Base-by-base conservation (phyloP, 768 basidiomycete genomes). In the Termitomyces titanicus region DNA sequence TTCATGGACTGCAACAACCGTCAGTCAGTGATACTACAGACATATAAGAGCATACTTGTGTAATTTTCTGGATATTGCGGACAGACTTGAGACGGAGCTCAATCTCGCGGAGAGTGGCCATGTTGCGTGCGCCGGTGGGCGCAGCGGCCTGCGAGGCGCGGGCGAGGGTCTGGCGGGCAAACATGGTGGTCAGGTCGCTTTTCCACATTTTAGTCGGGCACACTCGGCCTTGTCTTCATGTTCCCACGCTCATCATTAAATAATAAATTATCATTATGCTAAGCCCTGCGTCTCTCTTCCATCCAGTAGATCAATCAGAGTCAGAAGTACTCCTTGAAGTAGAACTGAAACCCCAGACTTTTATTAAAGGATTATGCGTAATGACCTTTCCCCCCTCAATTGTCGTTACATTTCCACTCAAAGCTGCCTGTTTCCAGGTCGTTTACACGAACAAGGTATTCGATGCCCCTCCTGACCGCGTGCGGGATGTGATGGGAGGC, bases 11-110 rank as follows among this genome's bases (percentile, higher is more conserved):
- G 66, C 13, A 67, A 44, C 48, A 67, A 54, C 40, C 20, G n/a
- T 24, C 9, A 54, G 29, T 34, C 17, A 40, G 11, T 24, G 33
- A 20, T 35, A n/a, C 17, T 15, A 27, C 40, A 67, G 38, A 46
- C 29, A 29, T 29, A 9, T 29, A 56, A 54, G 47, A 57, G 63
- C 81, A 61, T 61, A 93, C 95, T 81, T 97, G 96, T 58, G 96
- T 98, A 79, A 99, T 98, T 90, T 98, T 98, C 83, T 97, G 93
- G 71, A 96, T 96, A 79, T 97, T 97, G 73, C 83, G 81, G 67
- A 98, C 96, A 45, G 94, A 97, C 85, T 96, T 92, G 75, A 92
- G 82, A 65, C 96, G 88, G 71, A 92, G 74, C 80, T 99, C 96
- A 68, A 99, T 90, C 78, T 99, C 96, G 62, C 94, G 89, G 62